Conservation (phyloP, 495 filamentous ascomycete species). For the Aspergillus nanangensis region DNA sequence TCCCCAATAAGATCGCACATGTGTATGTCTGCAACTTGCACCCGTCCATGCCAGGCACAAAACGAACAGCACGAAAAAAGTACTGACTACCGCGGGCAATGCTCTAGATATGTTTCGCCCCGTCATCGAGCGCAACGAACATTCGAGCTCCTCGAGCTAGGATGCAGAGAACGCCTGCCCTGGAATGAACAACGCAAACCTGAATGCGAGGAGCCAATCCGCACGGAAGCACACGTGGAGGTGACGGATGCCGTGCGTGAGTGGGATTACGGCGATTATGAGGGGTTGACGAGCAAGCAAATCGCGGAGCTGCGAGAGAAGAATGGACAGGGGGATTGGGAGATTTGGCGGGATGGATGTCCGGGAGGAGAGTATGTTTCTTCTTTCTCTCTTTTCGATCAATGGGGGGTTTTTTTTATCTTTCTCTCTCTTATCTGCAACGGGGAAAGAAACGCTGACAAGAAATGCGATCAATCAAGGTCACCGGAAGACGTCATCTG, state of each 20-base stretch:
- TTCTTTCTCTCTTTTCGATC: constrained; percentile 2
- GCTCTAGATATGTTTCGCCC: constrained; percentile 74
- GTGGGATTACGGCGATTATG: constrained; percentile 96
- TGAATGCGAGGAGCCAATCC: constrained; percentile 32
- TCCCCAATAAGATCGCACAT: constrained; percentile 73
- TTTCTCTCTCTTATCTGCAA: not conserved
- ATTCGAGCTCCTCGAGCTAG: constrained; percentile 71
- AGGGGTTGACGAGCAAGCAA: constrained; percentile 74
- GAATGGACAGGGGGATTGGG: constrained; percentile 49
- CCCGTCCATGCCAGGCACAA: no score
- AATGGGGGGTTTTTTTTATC: not conserved
- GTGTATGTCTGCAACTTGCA: no score
- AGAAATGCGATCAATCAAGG: constrained; percentile 22
- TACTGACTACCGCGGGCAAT: not conserved
- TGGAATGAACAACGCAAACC: constrained; percentile 46
- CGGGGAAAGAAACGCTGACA: not conserved
- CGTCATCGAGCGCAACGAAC: constrained; percentile 81
- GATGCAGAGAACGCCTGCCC: constrained; percentile 47
- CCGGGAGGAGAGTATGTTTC: constrained; percentile 56
- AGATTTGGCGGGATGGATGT: constrained; percentile 86
- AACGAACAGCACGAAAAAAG: no score
- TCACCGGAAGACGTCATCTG: constrained; percentile 61
- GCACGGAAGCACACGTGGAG: constrained; percentile 52
- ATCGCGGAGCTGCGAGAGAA: constrained; percentile 55
- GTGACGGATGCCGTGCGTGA: constrained; percentile 78